phyloP scores from a whole-genome alignment of 2,329 filamentous ascomycete species.

The Stagonosporopsis rhizophila region DNA sequence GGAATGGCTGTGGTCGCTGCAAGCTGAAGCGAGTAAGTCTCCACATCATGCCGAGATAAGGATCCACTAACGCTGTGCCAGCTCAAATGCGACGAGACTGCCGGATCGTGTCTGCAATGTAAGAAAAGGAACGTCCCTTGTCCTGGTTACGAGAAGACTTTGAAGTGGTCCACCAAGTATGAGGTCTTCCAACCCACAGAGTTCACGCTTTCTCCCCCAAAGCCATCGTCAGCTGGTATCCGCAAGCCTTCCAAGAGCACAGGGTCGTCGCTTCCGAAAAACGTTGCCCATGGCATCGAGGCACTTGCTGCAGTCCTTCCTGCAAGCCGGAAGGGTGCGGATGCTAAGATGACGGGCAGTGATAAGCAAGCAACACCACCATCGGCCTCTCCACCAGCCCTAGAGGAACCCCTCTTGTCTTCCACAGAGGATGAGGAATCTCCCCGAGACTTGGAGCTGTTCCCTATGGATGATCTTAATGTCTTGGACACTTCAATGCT shows the following conservation, averaged over 20 bases:
- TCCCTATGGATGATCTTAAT: constrained; percentile 35
- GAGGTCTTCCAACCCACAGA: constrained; percentile 52
- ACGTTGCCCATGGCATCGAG: constrained; percentile 45
- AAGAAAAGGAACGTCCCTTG: constrained; percentile 53
- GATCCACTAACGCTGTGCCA: constrained; percentile 31
- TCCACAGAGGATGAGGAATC: constrained; percentile 38
- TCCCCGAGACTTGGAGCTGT: constrained; percentile 33
- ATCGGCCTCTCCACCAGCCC: constrained; percentile 25
- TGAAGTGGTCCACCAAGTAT: constrained; percentile 59
- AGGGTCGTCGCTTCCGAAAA: constrained; percentile 32
- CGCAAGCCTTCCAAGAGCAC: constrained; percentile 14
- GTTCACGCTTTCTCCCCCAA: constrained; percentile 29
- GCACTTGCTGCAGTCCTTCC: constrained; percentile 48
- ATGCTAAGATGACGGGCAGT: constrained; percentile 17
- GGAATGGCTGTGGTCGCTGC: constrained; percentile 46
- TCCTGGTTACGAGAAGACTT: constrained; percentile 56
- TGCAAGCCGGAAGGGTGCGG: constrained; percentile 33
- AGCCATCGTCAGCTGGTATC: constrained; percentile 18
- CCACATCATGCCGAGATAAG: not conserved
- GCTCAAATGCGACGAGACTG: constrained; percentile 56
- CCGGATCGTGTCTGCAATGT: constrained; percentile 54
- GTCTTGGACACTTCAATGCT: constrained; percentile 33
- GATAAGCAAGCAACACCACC: constrained; percentile 29
- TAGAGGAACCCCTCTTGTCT: constrained; percentile 29
- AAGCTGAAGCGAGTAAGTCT: constrained; percentile 44